Base-by-base conservation (phyloP, 2,329 filamentous ascomycete genomes). In the Lasiodiplodia gonubiensis region DNA sequence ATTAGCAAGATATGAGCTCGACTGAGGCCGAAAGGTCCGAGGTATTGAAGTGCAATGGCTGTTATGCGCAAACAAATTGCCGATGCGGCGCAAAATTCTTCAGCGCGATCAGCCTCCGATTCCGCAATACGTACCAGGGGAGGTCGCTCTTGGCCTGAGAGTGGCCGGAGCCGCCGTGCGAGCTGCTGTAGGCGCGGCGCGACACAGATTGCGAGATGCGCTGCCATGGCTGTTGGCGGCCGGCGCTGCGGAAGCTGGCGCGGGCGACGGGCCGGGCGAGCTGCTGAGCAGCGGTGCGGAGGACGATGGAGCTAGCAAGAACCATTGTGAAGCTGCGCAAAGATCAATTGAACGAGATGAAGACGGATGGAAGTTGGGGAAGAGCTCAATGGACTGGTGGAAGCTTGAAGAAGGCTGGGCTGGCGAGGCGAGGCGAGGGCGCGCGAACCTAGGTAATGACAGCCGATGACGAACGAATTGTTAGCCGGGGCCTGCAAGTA, bases 131-230 rank as follows among this genome's bases (percentile, higher is more conserved):
- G 53, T 73, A 81, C 80, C 80, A 82, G 71, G 80, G 79, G 14
- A 80, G 68, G 67, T 82, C 79, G 69, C 80, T 80, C 71, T 72
- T 68, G 10, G 70, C 68, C 42, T 59, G 37, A 55, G 69, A 74
- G 71, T 79, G 73, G 37, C 57, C 35, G 16, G 72, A 66, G n/a
- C 71, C 71, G 60, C 75, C 76, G 69, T 74, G 74, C 16, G 67
- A 73, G 65, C 75, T 78, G 68, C 79, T 77, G 69, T 81, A 82
- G 57, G 76, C 74, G 70, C 79, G 75, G 70, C 77, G 68, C 71
- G 69, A 67, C 55, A 64, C 69, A n/a, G 61, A 64, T 71, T 79
- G 79, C 27, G 77, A 69, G 64, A 74, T 70, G 60, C 73, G 76
- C 69, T 77, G 77, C 75, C 76, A 78, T 73, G 75, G 75, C 73